Base-by-base conservation (phyloP, 2,329 filamentous ascomycete species). In the Diaporthe destruens region DNA sequence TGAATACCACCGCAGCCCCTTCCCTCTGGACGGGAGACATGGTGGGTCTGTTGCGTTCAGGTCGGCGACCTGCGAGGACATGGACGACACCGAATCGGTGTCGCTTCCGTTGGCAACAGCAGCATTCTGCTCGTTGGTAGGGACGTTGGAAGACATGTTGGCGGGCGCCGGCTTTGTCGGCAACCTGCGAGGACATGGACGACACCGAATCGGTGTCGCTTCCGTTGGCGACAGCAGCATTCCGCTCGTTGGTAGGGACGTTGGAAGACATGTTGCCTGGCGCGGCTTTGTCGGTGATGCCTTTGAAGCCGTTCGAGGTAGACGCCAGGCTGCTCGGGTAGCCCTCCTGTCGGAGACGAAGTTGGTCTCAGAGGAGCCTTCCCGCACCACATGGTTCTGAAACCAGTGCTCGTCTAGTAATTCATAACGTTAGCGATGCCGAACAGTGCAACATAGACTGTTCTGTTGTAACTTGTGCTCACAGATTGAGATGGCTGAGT, bases 211-310 rank as follows among this genome's bases (percentile, higher is more conserved):
- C 68, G 7, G 23, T 53, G 34, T 70, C 55, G 23, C 68, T 61
- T n/a, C 23, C 44, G 5, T 55, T 7, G n/a, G 8, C 55, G n/a
- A 20, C 23, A 29, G 34, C 55, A 16, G 16, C 49, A 11, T 32
- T 42, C 44, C 61, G 68, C 44, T 39, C 42, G 55, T 39, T 54
- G 68, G 36, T 44, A 1, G 49, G 18, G 9, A 61, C 7, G 23
- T 53, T 42, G 23, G 32, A 29, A 56, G 65, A 59, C 68, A 70
- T n/a, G n/a, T n/a, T n/a, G n/a, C n/a, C n/a, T n/a, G n/a, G 65
- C 42, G 25, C 3, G 36, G 25, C 44, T 25, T 36, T 25, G 34
- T 23, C 6, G 63, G 9, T 66, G 34, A 39, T 39, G 3, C 5
- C 16, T 2, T 51, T n/a, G 32, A 36, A 3, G 54, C 36, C 29